phyloP scores from a whole-genome alignment of 192 early-diverging fungal genomes.

The Funneliformis mosseae region DNA sequence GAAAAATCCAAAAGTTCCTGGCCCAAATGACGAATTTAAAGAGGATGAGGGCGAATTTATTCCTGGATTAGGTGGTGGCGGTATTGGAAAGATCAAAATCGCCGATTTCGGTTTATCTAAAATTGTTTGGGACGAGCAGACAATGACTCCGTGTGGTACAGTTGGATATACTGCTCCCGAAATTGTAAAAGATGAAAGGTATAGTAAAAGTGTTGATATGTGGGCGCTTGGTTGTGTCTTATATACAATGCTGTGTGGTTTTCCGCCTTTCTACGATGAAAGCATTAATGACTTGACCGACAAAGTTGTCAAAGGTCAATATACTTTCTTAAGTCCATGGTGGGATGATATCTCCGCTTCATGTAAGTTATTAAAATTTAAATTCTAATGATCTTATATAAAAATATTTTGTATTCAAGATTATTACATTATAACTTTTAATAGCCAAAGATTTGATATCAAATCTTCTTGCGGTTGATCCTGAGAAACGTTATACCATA shows the following conservation, averaged over 20 bases:
- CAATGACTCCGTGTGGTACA: constrained; percentile 90
- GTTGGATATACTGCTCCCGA: constrained; percentile 94
- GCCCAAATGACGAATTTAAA: constrained; percentile 66
- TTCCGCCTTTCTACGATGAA: constrained; percentile 84
- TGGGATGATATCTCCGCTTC: constrained; percentile 85
- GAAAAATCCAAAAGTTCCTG: constrained; percentile 32
- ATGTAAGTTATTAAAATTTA: constrained; percentile 36
- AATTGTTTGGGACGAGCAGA: constrained; percentile 79
- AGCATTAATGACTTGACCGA: constrained; percentile 74
- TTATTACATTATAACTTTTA: background rate
- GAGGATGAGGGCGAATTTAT: constrained; percentile 76
- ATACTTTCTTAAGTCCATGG: constrained; percentile 84
- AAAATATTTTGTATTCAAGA: background rate
- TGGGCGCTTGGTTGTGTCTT: constrained; percentile 88
- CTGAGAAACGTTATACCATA: constrained; percentile 72
- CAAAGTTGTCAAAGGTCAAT: constrained; percentile 86
- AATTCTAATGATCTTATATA: background rate
- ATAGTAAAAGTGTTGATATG: constrained; percentile 84
- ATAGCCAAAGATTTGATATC: constrained; percentile 74
- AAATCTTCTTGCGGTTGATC: constrained; percentile 70
- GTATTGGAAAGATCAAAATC: constrained; percentile 82
- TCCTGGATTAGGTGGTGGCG: constrained; percentile 74
- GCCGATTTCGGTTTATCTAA: constrained; percentile 92
- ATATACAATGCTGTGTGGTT: constrained; percentile 80
- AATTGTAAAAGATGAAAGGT: constrained; percentile 79